Evolutionary conservation across 1,284 basidiomycete species (phyloP).

Genomic region (Dichomitus squalens): DNA sequence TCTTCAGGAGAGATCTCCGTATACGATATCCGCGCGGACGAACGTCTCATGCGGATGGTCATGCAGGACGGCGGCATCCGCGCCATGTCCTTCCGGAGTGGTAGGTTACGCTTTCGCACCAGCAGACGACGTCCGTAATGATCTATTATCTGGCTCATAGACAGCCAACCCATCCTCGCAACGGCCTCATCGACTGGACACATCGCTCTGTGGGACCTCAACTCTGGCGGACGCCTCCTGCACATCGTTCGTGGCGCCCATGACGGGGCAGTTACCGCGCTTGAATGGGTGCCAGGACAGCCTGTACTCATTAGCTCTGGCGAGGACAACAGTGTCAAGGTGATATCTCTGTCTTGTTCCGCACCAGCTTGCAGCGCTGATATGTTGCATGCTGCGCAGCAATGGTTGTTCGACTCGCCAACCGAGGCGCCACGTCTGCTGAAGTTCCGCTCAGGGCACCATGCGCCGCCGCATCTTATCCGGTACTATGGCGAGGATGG

Average conservation of each 20-base stretch:
- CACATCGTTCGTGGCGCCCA: slow-evolving; percentile 88
- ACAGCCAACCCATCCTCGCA: slow-evolving; percentile 86
- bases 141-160: slow-evolving; percentile 39
- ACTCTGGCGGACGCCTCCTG: slow-evolving; percentile 77
- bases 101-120: slow-evolving; percentile 44
- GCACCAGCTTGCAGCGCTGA: not conserved
- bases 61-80: slow-evolving; percentile 84
- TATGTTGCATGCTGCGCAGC: slow-evolving; percentile 49
- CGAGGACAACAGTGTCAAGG: slow-evolving; percentile 93
- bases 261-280: slow-evolving; percentile 75
- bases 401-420: slow-evolving; percentile 98
- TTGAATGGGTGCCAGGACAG: slow-evolving; percentile 92
- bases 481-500: slow-evolving; percentile 97
- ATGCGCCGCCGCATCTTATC: slow-evolving; percentile 88
- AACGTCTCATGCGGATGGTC: slow-evolving; percentile 84
- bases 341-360: slow-evolving; percentile 33
- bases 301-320: slow-evolving; percentile 87
- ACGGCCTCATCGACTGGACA: slow-evolving; percentile 87
- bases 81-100: slow-evolving; percentile 86
- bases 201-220: slow-evolving; percentile 90
- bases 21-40: slow-evolving; percentile 89
- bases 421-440: slow-evolving; percentile 84
- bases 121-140: not conserved
- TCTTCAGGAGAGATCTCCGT: slow-evolving; percentile 86
- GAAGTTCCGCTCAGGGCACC: slow-evolving; percentile 93